phyloP scores from a whole-genome alignment of 768 basidiomycete genomes.

The Trametes cingulata region DNA sequence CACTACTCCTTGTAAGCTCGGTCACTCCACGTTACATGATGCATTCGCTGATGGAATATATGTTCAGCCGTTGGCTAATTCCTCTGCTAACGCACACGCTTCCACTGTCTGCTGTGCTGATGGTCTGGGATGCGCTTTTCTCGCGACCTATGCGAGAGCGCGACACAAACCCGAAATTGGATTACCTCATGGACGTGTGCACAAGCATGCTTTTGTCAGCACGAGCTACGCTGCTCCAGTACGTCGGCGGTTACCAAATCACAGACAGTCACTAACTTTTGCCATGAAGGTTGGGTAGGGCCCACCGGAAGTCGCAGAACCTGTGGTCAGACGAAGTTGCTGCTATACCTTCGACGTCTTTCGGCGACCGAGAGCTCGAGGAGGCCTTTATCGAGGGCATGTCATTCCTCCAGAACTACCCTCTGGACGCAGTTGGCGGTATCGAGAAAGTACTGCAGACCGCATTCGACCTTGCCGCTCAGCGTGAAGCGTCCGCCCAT shows the following conservation, averaged over 20 bases:
- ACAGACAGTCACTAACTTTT: constrained; percentile 3
- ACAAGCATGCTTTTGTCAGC: constrained; percentile 66
- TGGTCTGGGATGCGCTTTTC: constrained; percentile 74
- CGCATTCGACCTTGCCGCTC: constrained; percentile 58
- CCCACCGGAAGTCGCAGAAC: constrained; percentile 42
- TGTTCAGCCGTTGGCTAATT: constrained; percentile 69
- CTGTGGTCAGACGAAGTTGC: constrained; percentile 55
- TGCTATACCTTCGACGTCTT: constrained; percentile 41
- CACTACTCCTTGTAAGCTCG: constrained; percentile 76
- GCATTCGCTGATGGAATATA: neutral
- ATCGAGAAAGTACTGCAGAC: constrained; percentile 71
- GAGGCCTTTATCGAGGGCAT: constrained; percentile 71
- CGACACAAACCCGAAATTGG: constrained; percentile 58
- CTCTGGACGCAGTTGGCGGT: constrained; percentile 64
- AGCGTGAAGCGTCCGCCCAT: constrained; percentile 43
- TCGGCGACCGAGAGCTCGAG: constrained; percentile 51
- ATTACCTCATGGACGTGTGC: constrained; percentile 70
- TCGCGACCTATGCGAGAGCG: constrained; percentile 56
- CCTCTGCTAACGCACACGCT: constrained; percentile 72
- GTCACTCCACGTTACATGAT: neutral
- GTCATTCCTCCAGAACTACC: constrained; percentile 63
- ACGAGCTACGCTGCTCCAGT: constrained; percentile 54
- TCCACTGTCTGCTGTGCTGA: constrained; percentile 58
- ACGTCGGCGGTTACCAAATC: neutral
- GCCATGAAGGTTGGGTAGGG: constrained; percentile 53